A percentile compares a stretch with the other conserved stretches of the same genome.
These are phyloP conservation scores for Heliamphora pulchella DNA, from an alignment of 179 eudicot species.

Conservation along the genomic window DNA sequence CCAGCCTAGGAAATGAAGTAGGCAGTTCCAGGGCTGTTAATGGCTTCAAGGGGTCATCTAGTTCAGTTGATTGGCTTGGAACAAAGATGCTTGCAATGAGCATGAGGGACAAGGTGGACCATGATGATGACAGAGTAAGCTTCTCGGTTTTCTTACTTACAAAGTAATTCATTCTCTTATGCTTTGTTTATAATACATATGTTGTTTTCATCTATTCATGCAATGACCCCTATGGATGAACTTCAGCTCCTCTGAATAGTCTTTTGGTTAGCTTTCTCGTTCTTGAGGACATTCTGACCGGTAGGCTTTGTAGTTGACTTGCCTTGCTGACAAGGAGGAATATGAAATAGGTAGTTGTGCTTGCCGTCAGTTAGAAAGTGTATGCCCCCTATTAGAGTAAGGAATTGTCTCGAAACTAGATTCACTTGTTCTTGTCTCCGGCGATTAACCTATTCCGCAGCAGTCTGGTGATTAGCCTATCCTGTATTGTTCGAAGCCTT, in stretches of 20 bases:
- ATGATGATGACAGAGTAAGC: conserved; percentile 75
- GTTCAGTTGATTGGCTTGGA: conserved; percentile 91
- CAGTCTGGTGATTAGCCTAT: too few species aligned
- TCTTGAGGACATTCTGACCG: too few species aligned
- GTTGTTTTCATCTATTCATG: not conserved
- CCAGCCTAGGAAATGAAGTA: conserved; percentile 68
- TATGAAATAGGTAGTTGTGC: too few species aligned
- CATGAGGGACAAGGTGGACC: conserved; percentile 68
- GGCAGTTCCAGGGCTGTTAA: conserved; percentile 67
- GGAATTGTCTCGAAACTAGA: not conserved
- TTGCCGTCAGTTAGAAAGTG: too few species aligned
- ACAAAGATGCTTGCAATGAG: conserved; percentile 88
- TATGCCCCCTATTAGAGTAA: not conserved
- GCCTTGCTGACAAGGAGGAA: too few species aligned
- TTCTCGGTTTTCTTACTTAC: not conserved
- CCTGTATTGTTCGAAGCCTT: too few species aligned
- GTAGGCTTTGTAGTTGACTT: too few species aligned
- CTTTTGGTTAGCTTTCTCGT: too few species aligned
- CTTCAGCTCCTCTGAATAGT: not conserved
- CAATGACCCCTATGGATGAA: not conserved
- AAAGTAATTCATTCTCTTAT: not conserved
- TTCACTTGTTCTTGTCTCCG: not conserved
- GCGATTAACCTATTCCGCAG: not conserved
- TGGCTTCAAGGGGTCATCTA: conserved; percentile 70
- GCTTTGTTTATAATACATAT: not conserved